These are phyloP conservation scores for Glebionis coronaria DNA, from an alignment of 129 eudicot species.

Conservation along the genomic window DNA sequence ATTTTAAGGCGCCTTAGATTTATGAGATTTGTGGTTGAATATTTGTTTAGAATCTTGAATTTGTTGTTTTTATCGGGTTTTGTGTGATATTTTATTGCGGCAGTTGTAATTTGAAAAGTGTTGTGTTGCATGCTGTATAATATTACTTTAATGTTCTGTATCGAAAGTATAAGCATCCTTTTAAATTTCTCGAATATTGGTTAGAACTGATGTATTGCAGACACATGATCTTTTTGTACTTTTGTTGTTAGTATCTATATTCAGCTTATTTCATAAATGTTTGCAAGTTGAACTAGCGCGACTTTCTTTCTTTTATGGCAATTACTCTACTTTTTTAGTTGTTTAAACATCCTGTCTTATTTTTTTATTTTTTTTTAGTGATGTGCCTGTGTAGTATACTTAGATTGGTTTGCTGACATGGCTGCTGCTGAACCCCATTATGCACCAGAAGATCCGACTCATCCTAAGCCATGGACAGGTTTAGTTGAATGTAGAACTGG, in stretches of 20 bases:
- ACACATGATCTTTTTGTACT: background rate
- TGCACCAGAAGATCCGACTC: conserved; percentile 90
- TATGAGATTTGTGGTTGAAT: no score
- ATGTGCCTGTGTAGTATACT: conserved; percentile 18
- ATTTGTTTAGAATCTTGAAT: no score
- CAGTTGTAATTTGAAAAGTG: background rate
- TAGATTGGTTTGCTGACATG: conserved; percentile 43
- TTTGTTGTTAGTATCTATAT: no score
- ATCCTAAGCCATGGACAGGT: conserved; percentile 96
- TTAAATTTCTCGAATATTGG: conserved; percentile 8
- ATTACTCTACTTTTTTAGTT: no score
- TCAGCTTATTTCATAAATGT: background rate
- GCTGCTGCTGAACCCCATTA: conserved; percentile 64
- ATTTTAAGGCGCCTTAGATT: background rate
- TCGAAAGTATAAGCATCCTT: background rate
- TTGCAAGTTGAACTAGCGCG: conserved; percentile 5
- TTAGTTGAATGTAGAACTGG: conserved; percentile 91
- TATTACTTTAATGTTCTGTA: background rate
- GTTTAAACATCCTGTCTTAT: background rate
- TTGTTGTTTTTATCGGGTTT: background rate
- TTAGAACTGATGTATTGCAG: background rate
- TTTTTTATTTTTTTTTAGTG: background rate
- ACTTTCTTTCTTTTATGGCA: background rate
- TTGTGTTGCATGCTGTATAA: background rate
- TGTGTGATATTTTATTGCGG: background rate